These are phyloP conservation scores for Cladophialophora immunda DNA, from an alignment of 2,329 filamentous ascomycete genomes.

Conservation along the genomic window DNA sequence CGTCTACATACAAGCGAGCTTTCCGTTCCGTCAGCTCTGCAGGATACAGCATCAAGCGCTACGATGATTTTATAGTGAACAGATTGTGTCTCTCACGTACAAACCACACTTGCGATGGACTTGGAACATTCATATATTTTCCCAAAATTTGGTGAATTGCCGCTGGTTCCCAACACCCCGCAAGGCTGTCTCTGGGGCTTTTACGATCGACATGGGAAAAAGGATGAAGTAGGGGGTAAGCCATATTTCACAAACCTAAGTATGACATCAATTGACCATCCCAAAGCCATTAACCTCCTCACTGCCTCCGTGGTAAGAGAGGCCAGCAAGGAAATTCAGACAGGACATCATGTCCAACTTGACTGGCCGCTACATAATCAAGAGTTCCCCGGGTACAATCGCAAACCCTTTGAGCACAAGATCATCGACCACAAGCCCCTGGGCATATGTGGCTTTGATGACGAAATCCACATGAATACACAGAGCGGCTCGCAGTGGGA, in stretches of 20 bases:
- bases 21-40: background rate
- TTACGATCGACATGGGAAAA: conserved; percentile 4
- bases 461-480: conserved; percentile 19
- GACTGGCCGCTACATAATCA: conserved; percentile 9
- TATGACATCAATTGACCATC: background rate
- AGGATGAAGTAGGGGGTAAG: conserved; percentile 12
- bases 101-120: background rate
- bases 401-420: conserved; percentile 13
- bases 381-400: background rate
- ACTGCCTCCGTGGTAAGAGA: background rate
- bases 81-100: background rate
- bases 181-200: conserved; percentile 12
- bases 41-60: background rate
- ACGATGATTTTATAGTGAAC: background rate
- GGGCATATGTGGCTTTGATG: conserved; percentile 6
- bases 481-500: conserved; percentile 20
- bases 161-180: conserved; percentile 1
- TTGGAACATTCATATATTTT: background rate
- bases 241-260: background rate
- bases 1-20: background rate
- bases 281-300: conserved; percentile 8
- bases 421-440: conserved; percentile 10
- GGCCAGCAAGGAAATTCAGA: conserved; percentile 11
- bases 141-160: background rate
- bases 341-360: background rate